A percentile compares a stretch with the other conserved stretches of the same genome.
Conservation (phyloP, 257 asterid species). For the Anisodus tanguticus region DNA sequence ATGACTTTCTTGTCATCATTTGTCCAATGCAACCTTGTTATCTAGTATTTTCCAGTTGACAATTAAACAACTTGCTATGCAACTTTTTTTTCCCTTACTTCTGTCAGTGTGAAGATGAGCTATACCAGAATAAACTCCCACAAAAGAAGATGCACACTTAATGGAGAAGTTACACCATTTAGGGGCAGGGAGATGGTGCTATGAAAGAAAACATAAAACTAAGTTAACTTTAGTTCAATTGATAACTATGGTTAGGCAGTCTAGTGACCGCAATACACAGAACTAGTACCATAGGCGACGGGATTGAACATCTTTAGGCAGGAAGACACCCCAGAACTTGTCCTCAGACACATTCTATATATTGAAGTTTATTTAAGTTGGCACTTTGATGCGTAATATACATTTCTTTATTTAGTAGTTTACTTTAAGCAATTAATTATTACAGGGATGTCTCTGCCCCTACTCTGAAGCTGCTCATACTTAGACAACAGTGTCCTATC, state of each 20-base stretch:
- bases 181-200: background rate
- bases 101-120: background rate
- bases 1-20: background rate
- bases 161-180: background rate
- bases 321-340: background rate
- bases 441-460: constrained; percentile 41
- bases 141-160: background rate
- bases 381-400: background rate
- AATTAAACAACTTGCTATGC: background rate
- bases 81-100: background rate
- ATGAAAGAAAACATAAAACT: background rate
- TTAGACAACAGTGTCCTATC: constrained; percentile 44
- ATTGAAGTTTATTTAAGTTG: background rate
- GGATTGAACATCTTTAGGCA: background rate
- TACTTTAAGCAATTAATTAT: constrained; percentile 43
- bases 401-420: constrained; percentile 37
- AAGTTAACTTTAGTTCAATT: background rate
- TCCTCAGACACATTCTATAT: background rate
- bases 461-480: constrained; percentile 59
- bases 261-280: constrained; percentile 2
- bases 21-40: background rate
- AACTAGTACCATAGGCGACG: background rate
- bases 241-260: background rate
- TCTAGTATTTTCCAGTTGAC: background rate
- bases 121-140: background rate